A percentile compares a stretch with the other conserved stretches of the same genome.
Evolutionary conservation across 805 yeast genomes (phyloP).

Genomic region (Pichia heedii): DNA sequence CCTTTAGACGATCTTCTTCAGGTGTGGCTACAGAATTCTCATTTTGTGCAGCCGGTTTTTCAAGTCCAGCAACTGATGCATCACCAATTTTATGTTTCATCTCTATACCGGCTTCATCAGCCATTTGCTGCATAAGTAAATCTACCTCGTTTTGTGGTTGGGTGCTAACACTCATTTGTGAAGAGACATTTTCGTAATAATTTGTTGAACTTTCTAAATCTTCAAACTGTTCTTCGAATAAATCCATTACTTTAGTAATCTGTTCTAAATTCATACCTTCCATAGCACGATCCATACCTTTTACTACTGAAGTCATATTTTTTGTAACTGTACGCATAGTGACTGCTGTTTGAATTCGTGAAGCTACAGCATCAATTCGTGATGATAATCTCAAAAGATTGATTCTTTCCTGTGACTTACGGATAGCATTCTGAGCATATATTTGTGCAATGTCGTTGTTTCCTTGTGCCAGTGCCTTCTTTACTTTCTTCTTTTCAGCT

Average conservation of each 20-base stretch:
- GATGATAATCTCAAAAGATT: conserved; percentile 77
- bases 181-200: conserved; percentile 86
- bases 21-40: background rate
- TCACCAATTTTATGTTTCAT: conserved; percentile 71
- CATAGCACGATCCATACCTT: conserved; percentile 94
- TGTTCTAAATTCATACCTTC: conserved; percentile 92
- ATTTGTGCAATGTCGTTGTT: conserved; percentile 87
- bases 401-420: conserved; percentile 80
- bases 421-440: conserved; percentile 92
- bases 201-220: conserved; percentile 90
- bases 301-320: conserved; percentile 86
- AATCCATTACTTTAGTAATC: conserved; percentile 93
- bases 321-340: conserved; percentile 94
- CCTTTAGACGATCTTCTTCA: conserved; percentile 73
- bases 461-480: conserved; percentile 80
- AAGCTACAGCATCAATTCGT: conserved; percentile 90
- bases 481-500: conserved; percentile 77
- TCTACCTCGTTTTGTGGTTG: conserved; percentile 97
- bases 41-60: conserved; percentile 18
- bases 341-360: conserved; percentile 94
- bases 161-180: conserved; percentile 75
- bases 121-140: conserved; percentile 79
- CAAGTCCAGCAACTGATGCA: conserved; percentile 41
- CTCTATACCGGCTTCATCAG: conserved; percentile 96
- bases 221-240: conserved; percentile 92